Conservation (phyloP, 2,329 filamentous ascomycete genomes). For the Onygenales sp. region DNA sequence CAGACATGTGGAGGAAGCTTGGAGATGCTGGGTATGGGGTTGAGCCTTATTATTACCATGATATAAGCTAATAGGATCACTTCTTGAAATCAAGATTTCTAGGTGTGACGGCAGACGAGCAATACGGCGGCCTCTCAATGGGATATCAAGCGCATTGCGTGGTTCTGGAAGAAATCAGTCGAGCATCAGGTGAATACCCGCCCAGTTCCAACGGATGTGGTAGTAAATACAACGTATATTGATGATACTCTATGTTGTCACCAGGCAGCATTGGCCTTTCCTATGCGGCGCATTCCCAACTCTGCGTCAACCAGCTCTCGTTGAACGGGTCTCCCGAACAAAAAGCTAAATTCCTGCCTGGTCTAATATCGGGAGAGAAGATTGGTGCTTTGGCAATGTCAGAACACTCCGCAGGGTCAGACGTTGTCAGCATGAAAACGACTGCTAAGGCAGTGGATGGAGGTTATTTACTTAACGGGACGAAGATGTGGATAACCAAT, state of each 20-base stretch:
- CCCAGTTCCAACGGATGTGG: neutral
- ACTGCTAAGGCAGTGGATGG: constrained; percentile 71
- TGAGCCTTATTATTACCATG: neutral
- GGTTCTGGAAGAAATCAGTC: constrained; percentile 88
- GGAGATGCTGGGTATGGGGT: constrained; percentile 63
- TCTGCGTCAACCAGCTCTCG: constrained; percentile 93
- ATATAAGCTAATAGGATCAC: neutral
- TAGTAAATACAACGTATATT: neutral
- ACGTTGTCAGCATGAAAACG: constrained; percentile 94
- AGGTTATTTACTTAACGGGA: constrained; percentile 76
- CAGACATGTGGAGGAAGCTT: constrained; percentile 86
- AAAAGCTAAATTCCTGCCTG: constrained; percentile 71
- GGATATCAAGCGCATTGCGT: constrained; percentile 95
- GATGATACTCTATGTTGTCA: neutral
- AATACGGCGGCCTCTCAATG: constrained; percentile 79
- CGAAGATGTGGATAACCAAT: constrained; percentile 99
- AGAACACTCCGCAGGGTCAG: constrained; percentile 79
- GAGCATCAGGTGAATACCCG: constrained; percentile 56
- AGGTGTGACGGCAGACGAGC: constrained; percentile 87
- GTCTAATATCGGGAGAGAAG: constrained; percentile 66
- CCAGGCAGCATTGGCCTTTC: constrained; percentile 62
- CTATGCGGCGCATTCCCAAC: constrained; percentile 90
- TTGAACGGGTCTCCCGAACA: constrained; percentile 74
- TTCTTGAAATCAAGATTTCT: constrained; percentile 51
- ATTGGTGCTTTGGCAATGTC: constrained; percentile 92